Evolutionary conservation across 1,284 basidiomycete genomes (phyloP), one percentile per base, ranked within the genome.

Genomic region (Trichosporon ovoides): DNA sequence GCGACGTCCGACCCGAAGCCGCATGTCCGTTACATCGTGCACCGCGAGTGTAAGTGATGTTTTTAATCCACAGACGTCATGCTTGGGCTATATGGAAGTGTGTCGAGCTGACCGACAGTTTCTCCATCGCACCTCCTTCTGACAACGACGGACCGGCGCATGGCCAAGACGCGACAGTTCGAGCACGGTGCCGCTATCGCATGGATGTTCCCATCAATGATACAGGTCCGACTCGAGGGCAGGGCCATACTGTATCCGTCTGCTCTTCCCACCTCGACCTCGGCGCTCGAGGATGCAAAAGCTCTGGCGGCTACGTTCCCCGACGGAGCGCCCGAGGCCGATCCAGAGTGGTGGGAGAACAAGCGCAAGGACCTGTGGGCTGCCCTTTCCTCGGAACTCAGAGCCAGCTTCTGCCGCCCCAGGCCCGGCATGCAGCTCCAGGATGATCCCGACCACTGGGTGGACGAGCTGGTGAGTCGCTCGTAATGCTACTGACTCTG

Each of bases 321-420:
- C 10, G 36, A 58, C 14, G 60, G 58, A 12, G 43, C 51, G n/a
- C 59, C 59, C 13, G 59, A 60, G 52, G 20, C 52, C 16, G 35
- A 37, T 12, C 58, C 38, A 11, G 59, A 64, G n/a, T 77, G 62
- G 62, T 77, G 76, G 76, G 64, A 68, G 49, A 55, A 59, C 14
- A 63, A 76, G 58, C 60, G 71, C 55, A 64, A 63, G 35, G 57
- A 65, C 49, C 55, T 70, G n/a, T 77, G 72, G 70, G 56, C 60
- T 12, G 53, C 64, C 14, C 67, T 75, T 38, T 70, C 66, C 50
- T 73, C 73, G 10, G 71, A 73, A 58, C 53, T 78, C 38, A 58
- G 75, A 11, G 76, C 73, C 16, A 69, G 68, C n/a, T 77, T 77
- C 59, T 75, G 66, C 4, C 57, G 75, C 37, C 75, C 75, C 7